These are phyloP conservation scores for Annona cherimola DNA, from an alignment of 164 flowering plant species.

Conservation along the genomic window DNA sequence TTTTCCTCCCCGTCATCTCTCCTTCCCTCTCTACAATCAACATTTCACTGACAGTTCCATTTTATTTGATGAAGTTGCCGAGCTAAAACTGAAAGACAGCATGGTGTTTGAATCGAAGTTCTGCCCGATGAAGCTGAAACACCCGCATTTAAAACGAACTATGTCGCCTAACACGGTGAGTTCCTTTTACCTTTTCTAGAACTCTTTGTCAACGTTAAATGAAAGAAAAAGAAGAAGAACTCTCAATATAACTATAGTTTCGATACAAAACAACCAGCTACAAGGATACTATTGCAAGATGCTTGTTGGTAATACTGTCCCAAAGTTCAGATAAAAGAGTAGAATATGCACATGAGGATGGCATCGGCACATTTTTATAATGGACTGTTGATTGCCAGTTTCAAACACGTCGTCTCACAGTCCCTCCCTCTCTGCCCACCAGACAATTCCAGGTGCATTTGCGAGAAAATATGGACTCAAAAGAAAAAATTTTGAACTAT, in stretches of 20 bases:
- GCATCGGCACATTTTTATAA: no score
- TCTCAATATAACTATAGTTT: no score
- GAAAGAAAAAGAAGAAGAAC: no score
- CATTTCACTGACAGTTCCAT: neutral
- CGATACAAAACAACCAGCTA: no score
- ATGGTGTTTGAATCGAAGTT: constrained; percentile 3
- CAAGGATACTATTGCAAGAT: no score
- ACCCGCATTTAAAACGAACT: constrained; percentile 8
- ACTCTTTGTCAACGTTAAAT: no score
- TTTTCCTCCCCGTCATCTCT: neutral
- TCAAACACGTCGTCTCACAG: no score
- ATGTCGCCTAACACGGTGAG: constrained; percentile 6
- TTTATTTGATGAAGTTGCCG: neutral
- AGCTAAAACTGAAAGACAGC: neutral
- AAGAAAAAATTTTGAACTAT: neutral
- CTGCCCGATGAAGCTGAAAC: neutral
- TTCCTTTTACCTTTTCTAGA: neutral
- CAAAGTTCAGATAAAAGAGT: no score
- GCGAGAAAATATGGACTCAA: neutral
- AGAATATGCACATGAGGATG: no score
- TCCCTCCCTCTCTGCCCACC: neutral
- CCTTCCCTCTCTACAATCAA: neutral
- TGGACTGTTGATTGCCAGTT: no score
- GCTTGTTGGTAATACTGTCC: no score
- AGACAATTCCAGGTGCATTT: neutral